Conservation (phyloP, 371 early-diverging fungal species). For the Lichtheimia hyalospora region DNA sequence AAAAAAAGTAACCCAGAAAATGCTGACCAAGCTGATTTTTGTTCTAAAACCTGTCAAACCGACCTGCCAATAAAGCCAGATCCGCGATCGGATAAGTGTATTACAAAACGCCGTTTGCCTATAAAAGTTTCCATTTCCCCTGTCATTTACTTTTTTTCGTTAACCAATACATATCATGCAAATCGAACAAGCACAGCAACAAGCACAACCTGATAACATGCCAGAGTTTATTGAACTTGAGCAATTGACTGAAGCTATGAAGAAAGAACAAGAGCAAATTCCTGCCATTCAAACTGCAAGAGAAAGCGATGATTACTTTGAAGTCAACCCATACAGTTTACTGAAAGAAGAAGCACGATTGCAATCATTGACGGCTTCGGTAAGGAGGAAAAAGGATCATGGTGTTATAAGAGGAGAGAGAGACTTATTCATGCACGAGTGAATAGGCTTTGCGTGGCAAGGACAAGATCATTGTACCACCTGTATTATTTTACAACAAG, state of each 20-base stretch:
- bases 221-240: neutral
- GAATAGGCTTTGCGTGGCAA: slow-evolving; percentile 39
- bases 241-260: neutral
- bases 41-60: no score
- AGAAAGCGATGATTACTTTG: slow-evolving; percentile 25
- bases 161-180: neutral
- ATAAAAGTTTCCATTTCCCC: neutral
- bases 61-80: no score
- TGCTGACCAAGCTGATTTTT: no score
- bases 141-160: neutral
- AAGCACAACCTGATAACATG: neutral
- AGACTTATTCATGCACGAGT: neutral
- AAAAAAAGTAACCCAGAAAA: no score
- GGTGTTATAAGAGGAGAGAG: neutral
- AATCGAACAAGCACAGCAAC: neutral
- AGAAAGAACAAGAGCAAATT: slow-evolving; percentile 25
- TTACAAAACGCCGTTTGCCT: no score
- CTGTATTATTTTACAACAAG: slow-evolving; percentile 40
- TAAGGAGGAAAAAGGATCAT: slow-evolving; percentile 9
- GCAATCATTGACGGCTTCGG: slow-evolving; percentile 35
- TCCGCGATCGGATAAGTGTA: no score
- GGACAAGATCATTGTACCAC: slow-evolving; percentile 33
- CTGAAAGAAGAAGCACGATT: slow-evolving; percentile 20
- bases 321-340: slow-evolving; percentile 31
- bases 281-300: slow-evolving; percentile 30